Evolutionary conservation across 441 rosid genomes (phyloP).

Genomic region (Populus hybrid): DNA sequence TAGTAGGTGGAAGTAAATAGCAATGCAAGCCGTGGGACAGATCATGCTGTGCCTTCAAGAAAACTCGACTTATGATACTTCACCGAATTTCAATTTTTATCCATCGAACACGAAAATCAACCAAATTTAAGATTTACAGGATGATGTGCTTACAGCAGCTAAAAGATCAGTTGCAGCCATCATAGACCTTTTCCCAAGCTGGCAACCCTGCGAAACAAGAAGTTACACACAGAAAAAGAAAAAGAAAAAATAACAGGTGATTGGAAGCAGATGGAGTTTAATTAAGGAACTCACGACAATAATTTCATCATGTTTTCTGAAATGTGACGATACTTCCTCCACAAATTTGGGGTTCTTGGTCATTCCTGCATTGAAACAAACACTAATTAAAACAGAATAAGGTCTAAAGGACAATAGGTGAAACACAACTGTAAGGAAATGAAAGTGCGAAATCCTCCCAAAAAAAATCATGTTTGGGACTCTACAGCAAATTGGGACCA

Average conservation of each 20-base stretch:
- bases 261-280: not conserved
- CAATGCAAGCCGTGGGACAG: not conserved
- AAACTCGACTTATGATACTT: slow-evolving; percentile 11
- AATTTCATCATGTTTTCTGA: slow-evolving; percentile 74
- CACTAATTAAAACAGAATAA: not conserved
- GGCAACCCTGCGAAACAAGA: slow-evolving; percentile 59
- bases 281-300: slow-evolving; percentile 49
- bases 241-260: no score
- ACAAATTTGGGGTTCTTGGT: slow-evolving; percentile 61
- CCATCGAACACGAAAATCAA: not conserved
- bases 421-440: not conserved
- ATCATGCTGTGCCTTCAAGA: not conserved
- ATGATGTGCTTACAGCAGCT: slow-evolving; percentile 54
- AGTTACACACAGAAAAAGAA: not conserved
- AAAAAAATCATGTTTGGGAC: not conserved
- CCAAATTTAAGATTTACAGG: slow-evolving; percentile 1
- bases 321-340: slow-evolving; percentile 53
- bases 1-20: not conserved
- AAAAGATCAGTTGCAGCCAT: slow-evolving; percentile 83
- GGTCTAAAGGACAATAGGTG: not conserved
- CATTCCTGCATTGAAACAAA: slow-evolving; percentile 46
- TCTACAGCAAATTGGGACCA: not conserved
- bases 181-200: slow-evolving; percentile 64
- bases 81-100: slow-evolving; percentile 1
- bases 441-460: not conserved